A percentile compares a stretch with the other conserved stretches of the same genome.
Conservation (phyloP, 495 filamentous ascomycete species). For the Choiromyces venosus region DNA sequence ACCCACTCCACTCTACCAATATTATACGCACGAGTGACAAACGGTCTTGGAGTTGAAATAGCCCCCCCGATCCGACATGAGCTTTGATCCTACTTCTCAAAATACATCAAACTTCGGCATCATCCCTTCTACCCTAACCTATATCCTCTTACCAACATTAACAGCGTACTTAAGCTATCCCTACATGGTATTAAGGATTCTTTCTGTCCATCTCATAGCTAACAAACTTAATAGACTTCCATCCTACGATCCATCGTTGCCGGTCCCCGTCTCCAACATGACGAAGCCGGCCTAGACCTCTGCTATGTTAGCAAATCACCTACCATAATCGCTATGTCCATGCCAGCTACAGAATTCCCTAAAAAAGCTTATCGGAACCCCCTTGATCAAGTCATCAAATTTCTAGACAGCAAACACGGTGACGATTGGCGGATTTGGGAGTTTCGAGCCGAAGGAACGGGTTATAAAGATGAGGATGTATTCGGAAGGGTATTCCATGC, state of each 20-base stretch:
- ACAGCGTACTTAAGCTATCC: constrained; percentile 16
- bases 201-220: neutral
- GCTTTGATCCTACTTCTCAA: neutral
- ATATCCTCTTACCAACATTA: constrained; percentile 12
- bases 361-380: constrained; percentile 89
- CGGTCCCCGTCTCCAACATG: constrained; percentile 66
- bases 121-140: constrained; percentile 2
- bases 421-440: constrained; percentile 91
- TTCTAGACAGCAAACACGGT: constrained; percentile 77
- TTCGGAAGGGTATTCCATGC: constrained; percentile 78
- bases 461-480: constrained; percentile 86
- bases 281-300: constrained; percentile 82
- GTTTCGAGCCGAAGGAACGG: constrained; percentile 91
- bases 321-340: constrained; percentile 69
- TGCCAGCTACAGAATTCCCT: constrained; percentile 80
- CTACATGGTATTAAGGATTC: constrained; percentile 21
- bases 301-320: constrained; percentile 91
- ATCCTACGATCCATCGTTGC: constrained; percentile 64
- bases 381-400: constrained; percentile 72
- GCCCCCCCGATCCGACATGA: neutral
- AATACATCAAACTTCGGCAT: neutral
- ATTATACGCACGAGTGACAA: neutral
- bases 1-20: neutral
- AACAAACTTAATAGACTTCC: constrained; percentile 50
- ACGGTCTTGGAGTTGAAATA: neutral